Conservation (phyloP, 768 basidiomycete species). For the Mycena galericulata region DNA sequence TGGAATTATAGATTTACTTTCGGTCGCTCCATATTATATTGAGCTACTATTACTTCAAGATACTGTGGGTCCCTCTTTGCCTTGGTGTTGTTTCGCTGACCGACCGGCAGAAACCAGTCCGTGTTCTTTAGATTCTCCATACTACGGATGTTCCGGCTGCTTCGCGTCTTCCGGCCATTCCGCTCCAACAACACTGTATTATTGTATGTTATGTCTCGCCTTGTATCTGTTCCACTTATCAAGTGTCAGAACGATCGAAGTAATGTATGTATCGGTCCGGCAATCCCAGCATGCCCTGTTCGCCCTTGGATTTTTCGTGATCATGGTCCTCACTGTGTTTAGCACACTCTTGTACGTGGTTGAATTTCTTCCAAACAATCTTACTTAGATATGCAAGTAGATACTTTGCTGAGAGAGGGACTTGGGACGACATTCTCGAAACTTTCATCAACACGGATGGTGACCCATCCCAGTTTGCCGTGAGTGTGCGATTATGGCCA, state of each 20-base stretch:
- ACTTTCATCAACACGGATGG: conserved; percentile 90
- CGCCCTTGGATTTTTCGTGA: conserved; percentile 89
- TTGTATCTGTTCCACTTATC: conserved; percentile 11
- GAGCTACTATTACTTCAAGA: conserved; percentile 88
- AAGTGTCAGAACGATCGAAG: conserved; percentile 79
- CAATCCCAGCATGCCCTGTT: conserved; percentile 89
- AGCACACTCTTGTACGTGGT: conserved; percentile 80
- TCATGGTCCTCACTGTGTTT: conserved; percentile 89
- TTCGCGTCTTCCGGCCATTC: conserved; percentile 93
- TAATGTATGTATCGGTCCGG: conserved; percentile 91
- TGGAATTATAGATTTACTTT: conserved; percentile 86
- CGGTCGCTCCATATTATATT: conserved; percentile 91
- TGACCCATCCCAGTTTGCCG: conserved; percentile 83
- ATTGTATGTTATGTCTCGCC: conserved; percentile 61
- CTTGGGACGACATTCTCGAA: conserved; percentile 85
- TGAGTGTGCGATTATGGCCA: conserved; percentile 44
- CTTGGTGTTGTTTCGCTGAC: neutral
- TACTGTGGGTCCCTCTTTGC: conserved; percentile 65
- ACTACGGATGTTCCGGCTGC: conserved; percentile 87
- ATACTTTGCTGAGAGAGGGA: conserved; percentile 91
- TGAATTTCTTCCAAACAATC: neutral
- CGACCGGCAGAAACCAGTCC: conserved; percentile 58
- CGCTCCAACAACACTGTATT: conserved; percentile 85
- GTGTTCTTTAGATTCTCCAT: conserved; percentile 93
- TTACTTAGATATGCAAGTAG: conserved; percentile 46